phyloP scores from a whole-genome alignment of 345 rosid genomes.

The Euphorbia pulcherrima region DNA sequence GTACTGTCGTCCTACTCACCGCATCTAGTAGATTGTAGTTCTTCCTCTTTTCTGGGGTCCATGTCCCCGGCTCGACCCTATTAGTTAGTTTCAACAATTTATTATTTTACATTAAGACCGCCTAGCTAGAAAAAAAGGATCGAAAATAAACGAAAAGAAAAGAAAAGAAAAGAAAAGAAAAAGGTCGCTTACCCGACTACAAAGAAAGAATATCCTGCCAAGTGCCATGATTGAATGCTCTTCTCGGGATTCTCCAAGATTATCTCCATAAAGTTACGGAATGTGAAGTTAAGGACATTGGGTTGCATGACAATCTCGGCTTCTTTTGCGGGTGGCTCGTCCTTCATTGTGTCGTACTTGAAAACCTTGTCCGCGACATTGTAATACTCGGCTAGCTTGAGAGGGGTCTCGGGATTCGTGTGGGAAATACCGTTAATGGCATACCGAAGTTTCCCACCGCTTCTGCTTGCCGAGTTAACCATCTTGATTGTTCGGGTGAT shows the following conservation, averaged over 20 bases:
- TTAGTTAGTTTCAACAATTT: no score
- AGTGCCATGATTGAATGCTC: conserved; percentile 10
- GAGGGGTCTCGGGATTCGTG: neutral
- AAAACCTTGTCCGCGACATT: conserved; percentile 3
- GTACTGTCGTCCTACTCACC: conserved; percentile 77
- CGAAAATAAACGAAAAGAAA: no score
- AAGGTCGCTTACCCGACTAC: neutral
- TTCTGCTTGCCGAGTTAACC: neutral
- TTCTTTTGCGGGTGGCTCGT: neutral
- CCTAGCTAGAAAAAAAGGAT: no score
- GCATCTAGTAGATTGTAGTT: conserved; percentile 81
- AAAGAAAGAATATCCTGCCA: conserved; percentile 5
- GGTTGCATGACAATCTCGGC: neutral
- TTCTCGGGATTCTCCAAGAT: conserved; percentile 5
- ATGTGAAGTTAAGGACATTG: neutral
- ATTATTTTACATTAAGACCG: no score
- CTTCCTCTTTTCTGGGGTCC: conserved; percentile 74
- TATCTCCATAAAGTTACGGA: conserved; percentile 1
- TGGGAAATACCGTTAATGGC: conserved; percentile 4
- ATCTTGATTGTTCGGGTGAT: neutral
- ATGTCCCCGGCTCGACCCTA: conserved; percentile 69
- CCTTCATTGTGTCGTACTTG: neutral
- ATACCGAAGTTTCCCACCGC: conserved; percentile 8
- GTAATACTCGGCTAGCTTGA: conserved; percentile 5
- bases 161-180: no score